A percentile compares a stretch with the other conserved stretches of the same genome.
These are phyloP conservation scores for Pleurozium schreberi DNA, from an alignment of 225 moss, liverwort and hornwort genomes.

Conservation along the genomic window DNA sequence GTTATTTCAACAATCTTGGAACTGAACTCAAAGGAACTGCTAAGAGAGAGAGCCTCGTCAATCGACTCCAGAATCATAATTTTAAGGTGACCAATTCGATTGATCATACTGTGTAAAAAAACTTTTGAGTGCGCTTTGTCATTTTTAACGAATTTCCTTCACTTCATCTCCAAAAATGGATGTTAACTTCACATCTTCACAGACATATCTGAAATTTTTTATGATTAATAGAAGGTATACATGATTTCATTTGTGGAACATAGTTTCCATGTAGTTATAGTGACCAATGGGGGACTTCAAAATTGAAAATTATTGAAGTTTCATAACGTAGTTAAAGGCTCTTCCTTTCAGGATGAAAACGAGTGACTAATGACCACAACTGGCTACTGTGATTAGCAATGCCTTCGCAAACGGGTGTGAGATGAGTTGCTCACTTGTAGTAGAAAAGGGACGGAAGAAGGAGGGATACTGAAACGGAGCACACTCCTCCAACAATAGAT, in stretches of 20 bases:
- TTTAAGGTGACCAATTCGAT: neutral
- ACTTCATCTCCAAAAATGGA: neutral
- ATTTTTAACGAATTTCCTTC: neutral
- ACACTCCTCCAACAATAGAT: conserved; percentile 82
- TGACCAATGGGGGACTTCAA: neutral
- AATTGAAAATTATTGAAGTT: neutral
- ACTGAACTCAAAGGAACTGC: neutral
- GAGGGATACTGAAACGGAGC: conserved; percentile 72
- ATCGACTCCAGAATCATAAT: neutral
- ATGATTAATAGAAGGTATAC: neutral
- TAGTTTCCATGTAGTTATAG: too few species aligned
- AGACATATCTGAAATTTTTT: neutral
- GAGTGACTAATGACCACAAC: neutral
- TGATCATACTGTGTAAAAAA: neutral
- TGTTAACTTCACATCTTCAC: neutral
- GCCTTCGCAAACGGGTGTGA: neutral
- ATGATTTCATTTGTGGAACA: neutral
- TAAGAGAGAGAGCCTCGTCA: neutral
- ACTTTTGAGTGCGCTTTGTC: neutral
- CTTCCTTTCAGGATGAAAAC: neutral
- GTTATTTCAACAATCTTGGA: neutral
- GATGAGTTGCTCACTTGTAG: conserved; percentile 39
- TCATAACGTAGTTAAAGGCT: neutral
- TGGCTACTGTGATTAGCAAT: neutral
- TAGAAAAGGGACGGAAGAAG: conserved; percentile 79